Percentiles rank a stretch among this genome's conserved stretches.
These are phyloP conservation scores for Wickerhamomyces queroliae DNA, from an alignment of 805 yeast species.

Conservation along the genomic window DNA sequence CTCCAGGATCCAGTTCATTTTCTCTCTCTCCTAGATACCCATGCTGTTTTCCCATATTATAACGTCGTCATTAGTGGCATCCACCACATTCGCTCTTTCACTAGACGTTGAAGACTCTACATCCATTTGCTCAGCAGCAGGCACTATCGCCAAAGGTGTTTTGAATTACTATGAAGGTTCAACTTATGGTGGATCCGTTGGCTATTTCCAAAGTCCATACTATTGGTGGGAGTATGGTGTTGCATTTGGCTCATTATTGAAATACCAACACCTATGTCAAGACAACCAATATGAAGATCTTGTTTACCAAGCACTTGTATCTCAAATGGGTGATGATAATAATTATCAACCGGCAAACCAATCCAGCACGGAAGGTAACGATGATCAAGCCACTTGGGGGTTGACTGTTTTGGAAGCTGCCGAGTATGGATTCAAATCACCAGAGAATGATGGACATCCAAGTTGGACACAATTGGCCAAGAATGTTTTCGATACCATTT, in stretches of 20 bases:
- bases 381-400: conserved; percentile 72
- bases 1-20: too few species aligned
- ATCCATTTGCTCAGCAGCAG: conserved; percentile 50
- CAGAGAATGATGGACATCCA: conserved; percentile 30
- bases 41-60: too few species aligned
- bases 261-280: conserved; percentile 65
- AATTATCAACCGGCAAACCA: conserved; percentile 56
- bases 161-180: conserved; percentile 63
- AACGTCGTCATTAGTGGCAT: too few species aligned
- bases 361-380: conserved; percentile 57
- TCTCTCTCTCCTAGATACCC: too few species aligned
- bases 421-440: conserved; percentile 49
- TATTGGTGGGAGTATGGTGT: conserved; percentile 94
- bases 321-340: conserved; percentile 37
- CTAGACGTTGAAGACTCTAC: conserved; percentile 31
- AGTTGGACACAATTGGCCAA: conserved; percentile 53
- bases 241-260: conserved; percentile 61
- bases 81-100: conserved; percentile 25
- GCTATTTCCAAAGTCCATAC: conserved; percentile 63
- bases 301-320: conserved; percentile 46
- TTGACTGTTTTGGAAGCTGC: conserved; percentile 57
- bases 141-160: conserved; percentile 53
- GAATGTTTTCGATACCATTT: conserved; percentile 53
- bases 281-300: conserved; percentile 56
- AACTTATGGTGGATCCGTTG: conserved; percentile 56